phyloP scores from a whole-genome alignment of 1,139 yeast genomes.

The Taiozyma sp. region DNA sequence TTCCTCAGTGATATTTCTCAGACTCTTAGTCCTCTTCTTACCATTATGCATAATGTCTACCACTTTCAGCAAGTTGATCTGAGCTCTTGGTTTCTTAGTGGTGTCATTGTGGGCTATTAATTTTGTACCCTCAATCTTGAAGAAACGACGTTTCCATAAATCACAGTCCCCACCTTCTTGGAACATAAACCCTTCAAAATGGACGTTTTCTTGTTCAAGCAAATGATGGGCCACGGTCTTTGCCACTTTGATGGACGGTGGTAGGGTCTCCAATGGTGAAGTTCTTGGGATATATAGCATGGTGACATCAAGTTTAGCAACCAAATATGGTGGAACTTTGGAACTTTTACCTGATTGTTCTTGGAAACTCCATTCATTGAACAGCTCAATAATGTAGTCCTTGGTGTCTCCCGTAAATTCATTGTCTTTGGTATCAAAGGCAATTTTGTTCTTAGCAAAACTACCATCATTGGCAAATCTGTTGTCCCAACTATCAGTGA shows the following conservation, averaged over 20 bases:
- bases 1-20: conserved; percentile 60
- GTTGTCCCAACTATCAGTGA: conserved; percentile 48
- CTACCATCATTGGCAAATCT: conserved; percentile 82
- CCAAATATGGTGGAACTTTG: conserved; percentile 48
- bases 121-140: conserved; percentile 53
- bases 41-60: conserved; percentile 49
- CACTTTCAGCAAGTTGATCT: conserved; percentile 59
- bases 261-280: conserved; percentile 51
- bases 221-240: conserved; percentile 45
- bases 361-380: conserved; percentile 75
- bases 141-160: conserved; percentile 55
- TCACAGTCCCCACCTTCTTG: conserved; percentile 81
- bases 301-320: conserved; percentile 64
- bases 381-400: conserved; percentile 52
- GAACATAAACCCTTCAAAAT: conserved; percentile 55
- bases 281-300: conserved; percentile 68
- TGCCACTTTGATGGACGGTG: conserved; percentile 59
- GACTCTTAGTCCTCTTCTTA: conserved; percentile 22
- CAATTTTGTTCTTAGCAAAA: conserved; percentile 70
- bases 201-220: conserved; percentile 32
- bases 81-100: conserved; percentile 57
- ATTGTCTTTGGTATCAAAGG: conserved; percentile 50
- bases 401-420: conserved; percentile 48
- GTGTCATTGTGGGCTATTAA: conserved; percentile 62
- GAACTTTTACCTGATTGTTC: conserved; percentile 27